Evolutionary conservation across 2,329 filamentous ascomycete genomes (phyloP).

Genomic region (Epichloe glyceriae): DNA sequence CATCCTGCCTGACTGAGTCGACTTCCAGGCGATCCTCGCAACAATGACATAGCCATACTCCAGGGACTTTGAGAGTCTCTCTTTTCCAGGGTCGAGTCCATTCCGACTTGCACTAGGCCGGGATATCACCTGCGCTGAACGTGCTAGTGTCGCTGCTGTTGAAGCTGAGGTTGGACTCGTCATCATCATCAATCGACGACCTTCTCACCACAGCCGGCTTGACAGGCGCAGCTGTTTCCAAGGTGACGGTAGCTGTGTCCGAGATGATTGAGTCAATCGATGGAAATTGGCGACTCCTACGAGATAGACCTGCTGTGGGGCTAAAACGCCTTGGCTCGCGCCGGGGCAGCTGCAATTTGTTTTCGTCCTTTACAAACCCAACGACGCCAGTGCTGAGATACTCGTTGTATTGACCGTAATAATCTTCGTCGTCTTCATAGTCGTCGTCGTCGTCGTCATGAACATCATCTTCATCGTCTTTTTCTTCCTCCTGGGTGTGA

Average conservation of each 20-base stretch:
- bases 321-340: not conserved
- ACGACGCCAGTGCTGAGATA: not conserved
- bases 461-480: not conserved
- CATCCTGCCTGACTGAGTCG: not conserved
- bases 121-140: not conserved
- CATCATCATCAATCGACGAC: not conserved
- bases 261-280: not conserved
- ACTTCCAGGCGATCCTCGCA: conserved; percentile 7
- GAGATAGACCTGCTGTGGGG: not conserved
- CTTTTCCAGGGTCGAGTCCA: conserved; percentile 2
- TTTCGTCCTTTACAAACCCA: not conserved
- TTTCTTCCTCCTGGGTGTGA: not conserved
- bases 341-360: not conserved
- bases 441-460: not conserved
- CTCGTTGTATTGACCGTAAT: not conserved
- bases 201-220: not conserved
- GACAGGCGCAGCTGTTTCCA: not conserved
- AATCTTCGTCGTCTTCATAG: not conserved
- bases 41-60: conserved; percentile 10
- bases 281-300: not conserved
- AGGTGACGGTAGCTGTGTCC: not conserved
- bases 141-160: not conserved
- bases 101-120: not conserved
- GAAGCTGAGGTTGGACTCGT: not conserved
- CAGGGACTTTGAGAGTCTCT: not conserved